A percentile compares a stretch with the other conserved stretches of the same genome.
phyloP scores from a whole-genome alignment of 108 stramenopile genomes.

The Nannochloropsis gaditana region DNA sequence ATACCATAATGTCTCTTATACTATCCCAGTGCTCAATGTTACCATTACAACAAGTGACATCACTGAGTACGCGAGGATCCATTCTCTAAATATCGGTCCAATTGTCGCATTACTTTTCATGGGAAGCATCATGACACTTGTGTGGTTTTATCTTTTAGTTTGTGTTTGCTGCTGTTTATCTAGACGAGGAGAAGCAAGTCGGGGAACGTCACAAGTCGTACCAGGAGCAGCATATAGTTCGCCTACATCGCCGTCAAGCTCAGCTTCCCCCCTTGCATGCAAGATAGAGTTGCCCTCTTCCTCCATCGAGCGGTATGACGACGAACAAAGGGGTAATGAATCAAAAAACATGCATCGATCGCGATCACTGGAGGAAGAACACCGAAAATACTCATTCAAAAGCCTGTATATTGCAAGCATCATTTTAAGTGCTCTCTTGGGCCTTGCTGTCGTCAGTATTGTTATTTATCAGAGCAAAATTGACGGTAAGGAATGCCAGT shows the following conservation, averaged over 20 bases:
- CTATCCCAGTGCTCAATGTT: not conserved
- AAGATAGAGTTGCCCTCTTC: not conserved
- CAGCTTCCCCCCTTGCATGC: not conserved
- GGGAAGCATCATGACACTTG: constrained; percentile 11
- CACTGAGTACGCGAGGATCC: too few relatives aligned
- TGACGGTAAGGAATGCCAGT: not conserved
- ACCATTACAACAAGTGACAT: not conserved
- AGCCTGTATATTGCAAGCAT: not conserved
- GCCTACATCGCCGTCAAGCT: not conserved
- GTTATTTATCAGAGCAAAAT: not conserved
- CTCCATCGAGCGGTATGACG: not conserved
- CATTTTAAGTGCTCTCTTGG: not conserved
- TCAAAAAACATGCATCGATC: not conserved
- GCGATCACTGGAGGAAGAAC: not conserved
- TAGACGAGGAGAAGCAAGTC: not conserved
- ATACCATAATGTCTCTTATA: not conserved
- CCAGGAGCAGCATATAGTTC: not conserved
- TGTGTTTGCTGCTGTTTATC: not conserved
- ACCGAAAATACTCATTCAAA: not conserved
- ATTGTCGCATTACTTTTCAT: not conserved
- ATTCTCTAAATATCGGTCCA: not conserved
- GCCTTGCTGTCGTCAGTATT: not conserved
- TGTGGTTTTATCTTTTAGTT: not conserved
- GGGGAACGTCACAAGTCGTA: not conserved
- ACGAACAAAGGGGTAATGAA: not conserved